phyloP scores from a whole-genome alignment of 2,329 filamentous ascomycete genomes.

The Arachnopeziza araneosa region DNA sequence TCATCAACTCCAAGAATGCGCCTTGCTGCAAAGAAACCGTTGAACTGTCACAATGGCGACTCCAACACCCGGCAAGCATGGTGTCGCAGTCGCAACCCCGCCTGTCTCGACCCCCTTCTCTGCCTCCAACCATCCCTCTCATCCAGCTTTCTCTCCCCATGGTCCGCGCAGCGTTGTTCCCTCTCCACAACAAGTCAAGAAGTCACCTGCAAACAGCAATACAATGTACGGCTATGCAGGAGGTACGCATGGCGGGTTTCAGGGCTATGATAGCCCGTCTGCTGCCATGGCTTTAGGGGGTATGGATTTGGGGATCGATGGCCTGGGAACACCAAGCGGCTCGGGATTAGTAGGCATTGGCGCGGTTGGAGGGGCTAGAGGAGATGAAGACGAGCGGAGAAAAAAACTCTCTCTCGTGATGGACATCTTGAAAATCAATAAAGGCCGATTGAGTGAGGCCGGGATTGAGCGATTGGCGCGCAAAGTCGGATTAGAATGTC shows the following conservation, averaged over 20 bases:
- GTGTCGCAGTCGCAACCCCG: conserved; percentile 44
- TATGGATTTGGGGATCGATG: conserved; percentile 34
- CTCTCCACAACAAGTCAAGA: conserved; percentile 54
- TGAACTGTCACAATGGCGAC: conserved; percentile 26
- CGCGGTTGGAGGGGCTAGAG: conserved; percentile 10
- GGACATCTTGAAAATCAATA: conserved; percentile 34
- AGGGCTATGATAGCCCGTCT: conserved; percentile 57
- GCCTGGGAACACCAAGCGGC: conserved; percentile 14
- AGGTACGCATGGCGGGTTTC: conserved; percentile 14
- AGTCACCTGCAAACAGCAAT: conserved; percentile 51
- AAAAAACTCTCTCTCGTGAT: conserved; percentile 35
- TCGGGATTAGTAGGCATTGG: not conserved
- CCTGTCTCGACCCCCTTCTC: conserved; percentile 65
- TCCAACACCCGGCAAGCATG: conserved; percentile 27
- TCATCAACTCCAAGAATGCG: not conserved
- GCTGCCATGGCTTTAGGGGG: conserved; percentile 55
- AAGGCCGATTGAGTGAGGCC: conserved; percentile 66
- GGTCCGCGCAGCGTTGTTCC: conserved; percentile 42
- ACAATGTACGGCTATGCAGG: conserved; percentile 35
- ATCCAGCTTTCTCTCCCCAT: conserved; percentile 51
- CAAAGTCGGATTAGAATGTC: conserved; percentile 58
- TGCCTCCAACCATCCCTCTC: conserved; percentile 39
- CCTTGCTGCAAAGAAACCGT: not conserved
- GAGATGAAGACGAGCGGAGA: conserved; percentile 46
- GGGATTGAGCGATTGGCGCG: conserved; percentile 67